These are phyloP conservation scores for Mallotus nudiflorus DNA, from an alignment of 345 rosid genomes.

Conservation along the genomic window DNA sequence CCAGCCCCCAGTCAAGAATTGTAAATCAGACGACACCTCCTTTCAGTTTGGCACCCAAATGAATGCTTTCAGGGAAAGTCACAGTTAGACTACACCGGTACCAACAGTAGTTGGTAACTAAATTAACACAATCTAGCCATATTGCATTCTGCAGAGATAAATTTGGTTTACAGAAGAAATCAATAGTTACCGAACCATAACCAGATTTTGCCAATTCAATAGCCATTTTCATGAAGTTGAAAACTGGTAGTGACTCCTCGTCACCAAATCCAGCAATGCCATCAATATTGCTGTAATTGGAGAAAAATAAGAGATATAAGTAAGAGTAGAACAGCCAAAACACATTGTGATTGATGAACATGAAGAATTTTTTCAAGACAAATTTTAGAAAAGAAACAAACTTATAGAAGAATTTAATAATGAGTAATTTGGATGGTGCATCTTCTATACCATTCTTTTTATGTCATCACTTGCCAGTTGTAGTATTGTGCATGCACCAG, in stretches of 20 bases:
- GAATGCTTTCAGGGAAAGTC: background rate
- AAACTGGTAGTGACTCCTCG: conserved; percentile 53
- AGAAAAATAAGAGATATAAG: background rate
- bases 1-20: background rate
- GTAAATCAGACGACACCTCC: background rate
- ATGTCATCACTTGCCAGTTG: background rate
- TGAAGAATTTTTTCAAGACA: background rate
- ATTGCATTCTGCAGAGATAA: background rate
- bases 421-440: too few species aligned
- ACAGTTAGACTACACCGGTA: background rate
- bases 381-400: background rate
- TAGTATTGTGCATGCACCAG: too few species aligned
- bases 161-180: conserved; percentile 7
- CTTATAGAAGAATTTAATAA: background rate
- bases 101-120: background rate
- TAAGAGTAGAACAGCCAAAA: background rate
- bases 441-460: background rate
- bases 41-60: background rate
- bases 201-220: conserved; percentile 60
- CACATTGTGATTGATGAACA: background rate
- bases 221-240: conserved; percentile 59
- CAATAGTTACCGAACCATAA: conserved; percentile 47
- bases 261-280: conserved; percentile 79
- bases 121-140: background rate
- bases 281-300: conserved; percentile 59